These are phyloP conservation scores for Oxytropis ochrocephala DNA, from an alignment of 306 rosid species.

Conservation along the genomic window DNA sequence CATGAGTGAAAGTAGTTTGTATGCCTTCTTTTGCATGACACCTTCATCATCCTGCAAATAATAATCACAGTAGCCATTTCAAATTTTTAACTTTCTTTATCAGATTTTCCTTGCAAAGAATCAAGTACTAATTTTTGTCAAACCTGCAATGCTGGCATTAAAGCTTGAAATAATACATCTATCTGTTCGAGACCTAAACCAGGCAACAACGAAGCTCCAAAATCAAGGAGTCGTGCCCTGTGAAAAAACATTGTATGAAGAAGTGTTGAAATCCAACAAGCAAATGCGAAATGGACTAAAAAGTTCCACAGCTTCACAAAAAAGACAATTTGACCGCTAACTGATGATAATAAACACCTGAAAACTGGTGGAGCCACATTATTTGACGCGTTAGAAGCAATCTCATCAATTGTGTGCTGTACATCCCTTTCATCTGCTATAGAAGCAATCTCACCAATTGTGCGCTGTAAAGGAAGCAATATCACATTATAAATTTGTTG, in stretches of 20 bases:
- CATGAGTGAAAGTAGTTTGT: constrained; percentile 73
- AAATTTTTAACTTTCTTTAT: background rate
- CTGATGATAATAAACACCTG: constrained; percentile 36
- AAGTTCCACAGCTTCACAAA: background rate
- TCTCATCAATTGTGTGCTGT: constrained; percentile 36
- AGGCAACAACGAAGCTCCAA: constrained; percentile 70
- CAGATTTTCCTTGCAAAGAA: background rate
- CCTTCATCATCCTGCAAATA: constrained; percentile 73
- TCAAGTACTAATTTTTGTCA: constrained; percentile 5
- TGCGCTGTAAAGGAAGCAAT: constrained; percentile 43
- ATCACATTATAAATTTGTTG: constrained; percentile 8
- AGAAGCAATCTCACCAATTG: constrained; percentile 73
- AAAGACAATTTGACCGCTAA: background rate
- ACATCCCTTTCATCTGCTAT: constrained; percentile 59
- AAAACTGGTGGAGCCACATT: constrained; percentile 31
- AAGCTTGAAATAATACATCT: constrained; percentile 43
- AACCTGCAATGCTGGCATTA: constrained; percentile 75
- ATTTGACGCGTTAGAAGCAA: too few species aligned
- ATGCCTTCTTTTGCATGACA: constrained; percentile 91
- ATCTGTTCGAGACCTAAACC: constrained; percentile 52
- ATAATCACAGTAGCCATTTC: constrained; percentile 6
- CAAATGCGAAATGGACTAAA: background rate
- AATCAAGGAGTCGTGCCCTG: constrained; percentile 71
- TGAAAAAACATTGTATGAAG: constrained; percentile 19
- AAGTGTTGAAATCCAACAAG: background rate